A percentile compares a stretch with the other conserved stretches of the same genome.
Conservation (phyloP, 2,329 filamentous ascomycete genomes). For the Stachybotrys echinatus region DNA sequence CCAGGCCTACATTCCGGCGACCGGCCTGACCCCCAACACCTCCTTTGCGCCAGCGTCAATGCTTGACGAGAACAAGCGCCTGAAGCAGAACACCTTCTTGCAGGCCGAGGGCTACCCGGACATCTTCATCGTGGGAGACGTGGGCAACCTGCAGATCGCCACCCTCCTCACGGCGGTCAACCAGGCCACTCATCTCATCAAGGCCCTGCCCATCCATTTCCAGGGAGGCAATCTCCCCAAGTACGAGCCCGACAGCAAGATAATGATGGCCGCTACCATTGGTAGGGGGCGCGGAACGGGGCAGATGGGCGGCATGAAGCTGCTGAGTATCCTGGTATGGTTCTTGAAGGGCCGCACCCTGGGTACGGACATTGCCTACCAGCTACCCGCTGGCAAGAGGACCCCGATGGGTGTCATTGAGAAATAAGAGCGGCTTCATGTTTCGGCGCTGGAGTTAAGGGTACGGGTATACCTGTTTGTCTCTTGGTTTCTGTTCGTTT, state of each 20-base stretch:
- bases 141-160: slow-evolving; percentile 31
- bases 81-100: slow-evolving; percentile 32
- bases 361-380: slow-evolving; percentile 25
- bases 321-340: slow-evolving; percentile 33
- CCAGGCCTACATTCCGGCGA: slow-evolving; percentile 41
- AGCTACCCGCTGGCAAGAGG: slow-evolving; percentile 27
- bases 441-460: not conserved
- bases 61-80: slow-evolving; percentile 24
- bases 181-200: slow-evolving; percentile 28
- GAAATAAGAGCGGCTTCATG: slow-evolving; percentile 19
- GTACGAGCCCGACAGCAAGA: slow-evolving; percentile 22
- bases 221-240: slow-evolving; percentile 19
- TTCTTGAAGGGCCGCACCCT: slow-evolving; percentile 31
- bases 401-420: slow-evolving; percentile 23
- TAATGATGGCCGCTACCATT: slow-evolving; percentile 30
- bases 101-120: slow-evolving; percentile 28
- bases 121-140: slow-evolving; percentile 41
- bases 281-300: slow-evolving; percentile 33
- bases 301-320: slow-evolving; percentile 29
- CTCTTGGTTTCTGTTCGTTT: not conserved
- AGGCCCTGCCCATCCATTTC: slow-evolving; percentile 27
- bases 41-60: slow-evolving; percentile 37
- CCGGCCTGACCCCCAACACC: slow-evolving; percentile 50
- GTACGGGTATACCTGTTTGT: not conserved
- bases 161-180: slow-evolving; percentile 24